Base-by-base conservation (phyloP, 805 yeast genomes). In the Nakazawaea anatomiae region DNA sequence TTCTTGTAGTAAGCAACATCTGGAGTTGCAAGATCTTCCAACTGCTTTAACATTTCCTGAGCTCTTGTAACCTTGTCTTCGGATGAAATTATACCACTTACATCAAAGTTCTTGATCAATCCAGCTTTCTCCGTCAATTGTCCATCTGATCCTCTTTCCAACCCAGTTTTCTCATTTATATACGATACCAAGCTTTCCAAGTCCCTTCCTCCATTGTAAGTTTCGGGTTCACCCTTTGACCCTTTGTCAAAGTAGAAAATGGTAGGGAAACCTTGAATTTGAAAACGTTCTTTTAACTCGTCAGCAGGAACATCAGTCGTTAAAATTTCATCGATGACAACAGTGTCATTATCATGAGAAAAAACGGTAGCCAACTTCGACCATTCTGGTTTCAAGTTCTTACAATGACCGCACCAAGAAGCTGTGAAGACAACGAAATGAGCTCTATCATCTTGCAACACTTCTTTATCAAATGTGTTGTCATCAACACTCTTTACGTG, bases 401-500 rank as follows among this genome's bases (percentile, higher is more conserved):
- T 71, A 67, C 88, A 83, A 60, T 77, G 75, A 25, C 71, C 75
- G 61, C 88, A 82, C 83, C 85, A 77, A 39, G 74, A 69, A 12
- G 85, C 80, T 5, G 87, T 77, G 58, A 85, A 77, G 2, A 79
- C 73, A 27, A 85, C 73, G 39, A 85, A 61, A 0, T 73, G 70
- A 48, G 62, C 52, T 54, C 66, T 67, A 31, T 60, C 52, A 29
- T 66, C 61, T 7, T 65, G 61, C 39, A 69, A 63, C 9, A 79
- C 74, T n/a, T 59, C 48, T 6, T 68, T 62, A 51, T 71, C 72
- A 56, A 81, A 75, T 51, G 66, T 77, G 39, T 60, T 59, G 50
- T 79, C 85, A 38, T 63, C 60, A 28, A 69, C 57, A 36, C 58
- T 50, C 35, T 63, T 53, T 7, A 71, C 55, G 41, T 34, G 39